These are phyloP conservation scores for Acanthochlamys bracteata DNA, from an alignment of 106 monocot genomes.

Conservation along the genomic window DNA sequence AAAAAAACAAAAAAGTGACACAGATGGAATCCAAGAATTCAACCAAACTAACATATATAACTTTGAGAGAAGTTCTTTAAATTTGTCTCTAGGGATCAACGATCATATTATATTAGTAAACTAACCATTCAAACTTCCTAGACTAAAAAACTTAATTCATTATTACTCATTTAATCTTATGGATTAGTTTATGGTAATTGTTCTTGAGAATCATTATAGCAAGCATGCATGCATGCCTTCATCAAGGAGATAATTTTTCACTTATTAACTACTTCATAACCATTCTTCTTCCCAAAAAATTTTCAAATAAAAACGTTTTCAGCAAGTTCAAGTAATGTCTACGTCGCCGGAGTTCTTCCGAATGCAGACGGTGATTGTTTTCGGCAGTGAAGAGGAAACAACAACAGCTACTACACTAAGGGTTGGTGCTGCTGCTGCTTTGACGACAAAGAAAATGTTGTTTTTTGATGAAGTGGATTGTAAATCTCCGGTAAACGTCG, in stretches of 20 bases:
- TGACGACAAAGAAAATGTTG: background rate
- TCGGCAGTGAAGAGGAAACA: background rate
- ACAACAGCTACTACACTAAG: background rate
- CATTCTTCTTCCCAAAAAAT: background rate
- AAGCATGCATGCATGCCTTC: no score
- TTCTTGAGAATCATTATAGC: no score
- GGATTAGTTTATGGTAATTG: no score
- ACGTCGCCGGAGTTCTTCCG: background rate
- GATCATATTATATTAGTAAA: no score
- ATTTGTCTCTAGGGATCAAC: no score
- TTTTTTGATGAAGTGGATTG: background rate
- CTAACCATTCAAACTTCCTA: no score
- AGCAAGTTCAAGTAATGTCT: background rate
- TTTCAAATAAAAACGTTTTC: background rate
- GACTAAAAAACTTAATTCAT: no score
- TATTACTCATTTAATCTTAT: no score
- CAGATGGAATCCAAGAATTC: background rate
- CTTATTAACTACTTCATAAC: background rate
- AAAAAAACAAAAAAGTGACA: background rate
- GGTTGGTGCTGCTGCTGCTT: background rate
- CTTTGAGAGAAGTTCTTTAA: background rate
- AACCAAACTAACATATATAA: background rate
- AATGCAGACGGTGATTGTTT: background rate
- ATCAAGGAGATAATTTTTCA: no score
- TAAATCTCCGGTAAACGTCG: slow-evolving; percentile 5